Conservation (phyloP, 2,329 filamentous ascomycete species). For the Chaetomium sp. region DNA sequence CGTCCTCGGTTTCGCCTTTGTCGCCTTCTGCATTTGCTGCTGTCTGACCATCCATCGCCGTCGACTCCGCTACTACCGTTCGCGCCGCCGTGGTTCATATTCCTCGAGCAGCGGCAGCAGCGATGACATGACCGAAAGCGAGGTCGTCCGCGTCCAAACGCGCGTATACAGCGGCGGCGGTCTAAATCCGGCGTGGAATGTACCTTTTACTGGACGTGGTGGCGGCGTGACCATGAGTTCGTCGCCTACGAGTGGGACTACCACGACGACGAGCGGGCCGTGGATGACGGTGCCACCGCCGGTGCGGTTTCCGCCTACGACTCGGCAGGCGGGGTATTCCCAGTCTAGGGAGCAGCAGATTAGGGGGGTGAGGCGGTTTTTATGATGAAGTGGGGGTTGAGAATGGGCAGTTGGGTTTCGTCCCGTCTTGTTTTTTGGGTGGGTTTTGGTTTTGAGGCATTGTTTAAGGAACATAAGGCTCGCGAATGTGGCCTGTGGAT, state of each 20-base stretch:
- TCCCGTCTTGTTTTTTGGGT: no score
- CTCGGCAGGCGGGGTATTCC: slow-evolving; percentile 14
- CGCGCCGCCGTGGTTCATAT: neutral
- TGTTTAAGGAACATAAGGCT: no score
- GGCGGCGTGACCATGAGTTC: no score
- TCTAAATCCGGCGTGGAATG: no score
- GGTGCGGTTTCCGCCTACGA: slow-evolving; percentile 17
- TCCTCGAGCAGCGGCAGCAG: neutral
- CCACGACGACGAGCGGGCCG: neutral
- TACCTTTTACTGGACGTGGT: no score
- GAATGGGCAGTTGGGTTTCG: no score
- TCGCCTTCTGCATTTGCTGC: slow-evolving; percentile 17
- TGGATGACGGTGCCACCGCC: slow-evolving; percentile 16
- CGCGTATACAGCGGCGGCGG: no score
- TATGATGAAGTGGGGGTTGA: slow-evolving; percentile 5
- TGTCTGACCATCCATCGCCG: neutral
- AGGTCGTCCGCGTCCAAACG: neutral
- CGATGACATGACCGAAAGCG: slow-evolving; percentile 1
- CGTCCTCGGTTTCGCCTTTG: slow-evolving; percentile 31
- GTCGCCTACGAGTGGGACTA: neutral
- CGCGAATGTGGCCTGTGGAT: no score
- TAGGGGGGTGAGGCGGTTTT: slow-evolving; percentile 14
- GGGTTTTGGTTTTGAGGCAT: no score
- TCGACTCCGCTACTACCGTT: neutral
- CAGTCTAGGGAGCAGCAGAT: slow-evolving; percentile 18